Percentiles rank a stretch among this genome's conserved stretches.
Conservation (phyloP, 2,329 filamentous ascomycete genomes). For the Podosphaera xanthii region DNA sequence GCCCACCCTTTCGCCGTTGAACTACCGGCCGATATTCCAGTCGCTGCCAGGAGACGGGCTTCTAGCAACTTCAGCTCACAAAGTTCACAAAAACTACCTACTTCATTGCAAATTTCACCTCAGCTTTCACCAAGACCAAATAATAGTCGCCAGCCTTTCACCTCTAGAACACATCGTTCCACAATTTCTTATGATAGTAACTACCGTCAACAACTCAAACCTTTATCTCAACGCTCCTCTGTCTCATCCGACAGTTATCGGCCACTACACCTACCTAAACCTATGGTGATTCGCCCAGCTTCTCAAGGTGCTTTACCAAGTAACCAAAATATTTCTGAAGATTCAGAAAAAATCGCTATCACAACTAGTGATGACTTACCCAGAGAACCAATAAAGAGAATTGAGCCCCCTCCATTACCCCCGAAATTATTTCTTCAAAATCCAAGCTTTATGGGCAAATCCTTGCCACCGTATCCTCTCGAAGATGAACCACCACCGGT, state of each 20-base stretch:
- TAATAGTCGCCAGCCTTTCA: neutral
- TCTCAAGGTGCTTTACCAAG: conserved; percentile 20
- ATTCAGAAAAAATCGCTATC: conserved; percentile 46
- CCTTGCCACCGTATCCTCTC: conserved; percentile 43
- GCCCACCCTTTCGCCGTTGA: conserved; percentile 24
- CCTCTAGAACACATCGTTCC: neutral
- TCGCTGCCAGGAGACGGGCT: conserved; percentile 10
- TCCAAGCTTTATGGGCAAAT: conserved; percentile 8
- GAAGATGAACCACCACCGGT: conserved; percentile 60
- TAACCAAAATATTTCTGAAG: conserved; percentile 31
- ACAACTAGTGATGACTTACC: conserved; percentile 35
- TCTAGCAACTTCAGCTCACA: conserved; percentile 16
- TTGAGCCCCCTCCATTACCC: conserved; percentile 47
- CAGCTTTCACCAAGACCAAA: neutral
- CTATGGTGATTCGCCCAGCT: conserved; percentile 26
- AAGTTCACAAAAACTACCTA: conserved; percentile 12
- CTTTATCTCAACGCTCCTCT: conserved; percentile 16
- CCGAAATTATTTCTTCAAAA: conserved; percentile 50
- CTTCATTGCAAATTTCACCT: neutral
- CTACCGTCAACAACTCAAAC: neutral
- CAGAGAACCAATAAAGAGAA: conserved; percentile 14
- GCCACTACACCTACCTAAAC: conserved; percentile 9
- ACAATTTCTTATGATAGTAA: neutral
- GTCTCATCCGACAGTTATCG: conserved; percentile 17
- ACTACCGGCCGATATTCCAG: conserved; percentile 28